Evolutionary conservation across 257 asterid genomes (phyloP).

Genomic region (Eucommia ulmoides): DNA sequence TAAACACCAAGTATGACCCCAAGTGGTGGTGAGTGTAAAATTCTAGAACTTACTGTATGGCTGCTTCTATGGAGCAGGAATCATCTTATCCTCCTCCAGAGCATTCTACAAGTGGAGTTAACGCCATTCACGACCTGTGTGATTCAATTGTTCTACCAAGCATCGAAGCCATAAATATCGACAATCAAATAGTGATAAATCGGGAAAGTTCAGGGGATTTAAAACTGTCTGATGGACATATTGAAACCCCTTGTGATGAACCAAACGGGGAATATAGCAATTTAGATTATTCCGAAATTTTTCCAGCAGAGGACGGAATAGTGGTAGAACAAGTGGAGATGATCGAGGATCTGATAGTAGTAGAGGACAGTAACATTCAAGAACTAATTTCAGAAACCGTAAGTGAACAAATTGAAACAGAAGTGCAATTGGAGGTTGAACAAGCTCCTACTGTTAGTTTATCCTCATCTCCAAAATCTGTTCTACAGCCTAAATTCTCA

Average conservation of each 20-base stretch:
- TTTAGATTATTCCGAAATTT: slow-evolving; percentile 6
- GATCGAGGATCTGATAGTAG: background rate
- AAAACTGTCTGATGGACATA: too few species aligned
- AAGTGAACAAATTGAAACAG: slow-evolving; percentile 7
- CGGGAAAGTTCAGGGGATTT: too few species aligned
- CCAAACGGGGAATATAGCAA: slow-evolving; percentile 5
- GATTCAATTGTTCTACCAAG: too few species aligned
- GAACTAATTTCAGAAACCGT: slow-evolving; percentile 13
- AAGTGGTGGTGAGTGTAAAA: too few species aligned
- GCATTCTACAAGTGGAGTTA: too few species aligned
- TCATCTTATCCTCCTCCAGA: too few species aligned
- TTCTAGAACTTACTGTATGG: too few species aligned
- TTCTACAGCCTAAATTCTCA: slow-evolving; percentile 34
- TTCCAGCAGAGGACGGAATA: background rate
- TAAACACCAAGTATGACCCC: too few species aligned
- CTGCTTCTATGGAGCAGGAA: too few species aligned
- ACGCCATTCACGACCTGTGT: too few species aligned
- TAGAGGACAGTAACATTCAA: slow-evolving; percentile 5
- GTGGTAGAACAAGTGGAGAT: slow-evolving; percentile 3
- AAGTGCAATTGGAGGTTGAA: slow-evolving; percentile 11
- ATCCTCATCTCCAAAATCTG: slow-evolving; percentile 42
- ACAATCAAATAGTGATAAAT: background rate
- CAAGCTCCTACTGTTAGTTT: slow-evolving; percentile 17
- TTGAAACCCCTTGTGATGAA: too few species aligned
- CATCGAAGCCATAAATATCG: background rate